Conservation (phyloP, 2,329 filamentous ascomycete species). For the Blumeria graminis region DNA sequence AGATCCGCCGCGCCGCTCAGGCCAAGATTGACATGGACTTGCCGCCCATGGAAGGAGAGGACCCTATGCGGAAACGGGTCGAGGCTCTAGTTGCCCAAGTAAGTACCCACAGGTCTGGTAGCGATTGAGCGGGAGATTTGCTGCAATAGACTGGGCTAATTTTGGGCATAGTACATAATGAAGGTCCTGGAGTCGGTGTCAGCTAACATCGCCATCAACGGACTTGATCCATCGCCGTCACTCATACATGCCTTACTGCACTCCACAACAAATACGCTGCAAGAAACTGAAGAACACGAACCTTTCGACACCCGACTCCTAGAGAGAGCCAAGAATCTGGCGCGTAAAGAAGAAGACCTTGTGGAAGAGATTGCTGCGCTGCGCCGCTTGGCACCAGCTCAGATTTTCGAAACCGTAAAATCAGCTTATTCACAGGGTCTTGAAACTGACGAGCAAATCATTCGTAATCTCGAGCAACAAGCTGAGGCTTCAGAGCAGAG, state of each 20-base stretch:
- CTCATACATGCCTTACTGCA: constrained; percentile 16
- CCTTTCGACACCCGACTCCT: constrained; percentile 35
- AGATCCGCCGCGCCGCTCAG: constrained; percentile 42
- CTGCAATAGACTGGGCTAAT: no score
- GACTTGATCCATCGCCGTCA: constrained; percentile 19
- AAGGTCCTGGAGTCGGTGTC: constrained; percentile 33
- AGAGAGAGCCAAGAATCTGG: constrained; percentile 32
- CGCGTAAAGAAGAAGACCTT: constrained; percentile 36
- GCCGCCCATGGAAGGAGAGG: constrained; percentile 35
- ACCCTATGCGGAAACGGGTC: constrained; percentile 32
- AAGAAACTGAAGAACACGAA: constrained; percentile 24
- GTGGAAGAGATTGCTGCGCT: constrained; percentile 33
- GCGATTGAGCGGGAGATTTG: no score
- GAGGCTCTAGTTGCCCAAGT: constrained; percentile 36
- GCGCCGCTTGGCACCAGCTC: constrained; percentile 8
- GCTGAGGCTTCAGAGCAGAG: constrained; percentile 5
- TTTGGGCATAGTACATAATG: constrained; percentile 28
- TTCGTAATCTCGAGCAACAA: constrained; percentile 6
- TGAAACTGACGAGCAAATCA: constrained; percentile 8
- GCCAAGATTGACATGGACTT: constrained; percentile 44
- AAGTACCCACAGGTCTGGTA: constrained; percentile 4
- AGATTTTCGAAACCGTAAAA: constrained; percentile 8
- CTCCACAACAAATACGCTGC: constrained; percentile 5
- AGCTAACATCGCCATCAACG: constrained; percentile 39
- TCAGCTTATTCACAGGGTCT: constrained; percentile 6